Evolutionary conservation across 495 filamentous ascomycete species (phyloP), one percentile per base, ranked within the genome.

Genomic region (Penicillium cinerascens): DNA sequence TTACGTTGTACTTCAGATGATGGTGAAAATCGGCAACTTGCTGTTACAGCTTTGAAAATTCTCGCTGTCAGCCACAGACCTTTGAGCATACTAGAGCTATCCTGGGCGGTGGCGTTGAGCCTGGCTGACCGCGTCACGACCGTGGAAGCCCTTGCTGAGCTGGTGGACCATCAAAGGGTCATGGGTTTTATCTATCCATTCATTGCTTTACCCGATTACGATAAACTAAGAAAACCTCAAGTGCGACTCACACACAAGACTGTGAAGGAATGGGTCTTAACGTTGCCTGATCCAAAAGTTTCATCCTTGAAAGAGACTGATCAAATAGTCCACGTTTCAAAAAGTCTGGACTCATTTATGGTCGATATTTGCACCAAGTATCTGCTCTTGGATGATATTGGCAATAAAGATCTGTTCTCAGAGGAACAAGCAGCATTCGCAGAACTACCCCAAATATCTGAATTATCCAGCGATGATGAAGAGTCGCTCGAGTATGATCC

Each of bases 141-240:
- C 17, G 50, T 64, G 35, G 25, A 50, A 27, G 52, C 47, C 33
- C 58, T 67, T 53, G 37, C 40, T 44, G 35, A 54, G 6, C 33
- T 50, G 47, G 60, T 61, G 46, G 64, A 67, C 33, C 49, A 60
- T 51, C 54, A 58, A 48, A 67, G 60, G 52, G n/a, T 60, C 46
- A 55, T 64, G 41, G 43, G 29, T 42, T 44, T 67, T n/a, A 61
- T 67, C n/a, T 47, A 59, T 35, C 64, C 64, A 15, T 67, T 67
- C 49, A 54, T 67, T 51, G 20, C 57, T 52, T 26, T 27, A 29
- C 36, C 55, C 38, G 50, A 67, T 43, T 64, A 49, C 41, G 45
- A 27, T 37, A 53, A 65, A 17, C 9, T 54, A n/a, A 55, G 53
- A 35, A 64, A 55, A 38, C 47, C 25, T 49, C 64, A 64, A 51